Conservation (phyloP, 129 eudicot genomes). For the Chrysanthemum makinoi region DNA sequence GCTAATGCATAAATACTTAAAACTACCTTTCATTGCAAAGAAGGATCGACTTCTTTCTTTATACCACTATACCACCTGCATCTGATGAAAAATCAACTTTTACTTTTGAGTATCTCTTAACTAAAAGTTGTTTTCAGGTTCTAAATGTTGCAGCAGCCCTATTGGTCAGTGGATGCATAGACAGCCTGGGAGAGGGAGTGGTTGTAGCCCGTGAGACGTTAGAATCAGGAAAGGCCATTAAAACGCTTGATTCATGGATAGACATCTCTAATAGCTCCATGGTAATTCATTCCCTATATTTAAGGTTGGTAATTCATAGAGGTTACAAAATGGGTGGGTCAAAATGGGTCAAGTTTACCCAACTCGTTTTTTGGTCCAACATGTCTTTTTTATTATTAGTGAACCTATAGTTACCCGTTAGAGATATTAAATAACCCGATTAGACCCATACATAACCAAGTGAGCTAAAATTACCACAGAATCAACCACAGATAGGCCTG, state of each 20-base stretch:
- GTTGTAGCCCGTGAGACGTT: slow-evolving; percentile 68
- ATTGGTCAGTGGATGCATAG: slow-evolving; percentile 66
- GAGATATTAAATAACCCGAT: too few species aligned
- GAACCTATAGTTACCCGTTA: too few species aligned
- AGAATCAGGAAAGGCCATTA: slow-evolving; percentile 64
- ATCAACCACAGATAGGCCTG: slow-evolving; percentile 88
- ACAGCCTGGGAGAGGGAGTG: slow-evolving; percentile 69
- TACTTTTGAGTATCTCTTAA: background rate
- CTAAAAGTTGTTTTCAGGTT: slow-evolving; percentile 39
- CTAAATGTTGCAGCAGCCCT: slow-evolving; percentile 88
- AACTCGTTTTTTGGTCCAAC: background rate
- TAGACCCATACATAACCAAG: too few species aligned
- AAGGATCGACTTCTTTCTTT: background rate
- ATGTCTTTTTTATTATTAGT: background rate
- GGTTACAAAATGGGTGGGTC: background rate
- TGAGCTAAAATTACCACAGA: slow-evolving; percentile 71
- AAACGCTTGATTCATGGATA: slow-evolving; percentile 72
- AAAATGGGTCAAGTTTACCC: too few species aligned
- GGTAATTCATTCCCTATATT: slow-evolving; percentile 10
- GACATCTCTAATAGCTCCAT: slow-evolving; percentile 46
- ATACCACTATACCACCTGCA: background rate
- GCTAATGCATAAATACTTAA: background rate
- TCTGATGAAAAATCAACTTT: background rate
- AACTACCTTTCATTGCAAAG: slow-evolving; percentile 8
- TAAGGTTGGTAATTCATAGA: background rate